Evolutionary conservation across 176 grass and related monocot species (phyloP).

Genomic region (Paspalum vaginatum): DNA sequence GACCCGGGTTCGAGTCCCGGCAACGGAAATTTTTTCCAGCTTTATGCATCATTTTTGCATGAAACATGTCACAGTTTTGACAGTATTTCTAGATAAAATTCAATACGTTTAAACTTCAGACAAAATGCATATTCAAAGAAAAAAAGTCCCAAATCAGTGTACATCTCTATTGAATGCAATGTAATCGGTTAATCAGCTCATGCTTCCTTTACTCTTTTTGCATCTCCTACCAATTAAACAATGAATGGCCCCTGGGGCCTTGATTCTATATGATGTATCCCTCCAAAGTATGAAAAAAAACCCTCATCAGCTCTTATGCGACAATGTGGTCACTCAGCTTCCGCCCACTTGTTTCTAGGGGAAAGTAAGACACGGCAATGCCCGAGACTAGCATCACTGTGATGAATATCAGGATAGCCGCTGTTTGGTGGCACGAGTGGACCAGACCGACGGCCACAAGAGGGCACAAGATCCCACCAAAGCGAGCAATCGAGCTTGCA

Average conservation of each 20-base stretch:
- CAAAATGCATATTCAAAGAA: not conserved
- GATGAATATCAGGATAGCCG: slow-evolving; percentile 69
- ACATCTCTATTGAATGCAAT: slow-evolving; percentile 28
- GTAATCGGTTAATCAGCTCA: not conserved
- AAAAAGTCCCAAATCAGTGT: not conserved
- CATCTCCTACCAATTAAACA: slow-evolving; percentile 23
- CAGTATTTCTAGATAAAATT: not conserved
- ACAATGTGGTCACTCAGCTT: slow-evolving; percentile 71
- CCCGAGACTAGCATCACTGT: slow-evolving; percentile 68
- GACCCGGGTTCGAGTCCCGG: slow-evolving; percentile 59
- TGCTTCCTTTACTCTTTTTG: not conserved
- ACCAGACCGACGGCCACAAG: slow-evolving; percentile 82
- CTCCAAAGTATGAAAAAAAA: not conserved
- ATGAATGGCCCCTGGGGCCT: not conserved
- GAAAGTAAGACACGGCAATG: slow-evolving; percentile 65
- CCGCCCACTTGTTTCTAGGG: slow-evolving; percentile 76
- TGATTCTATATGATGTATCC: slow-evolving; percentile 31
- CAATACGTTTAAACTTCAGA: not conserved
- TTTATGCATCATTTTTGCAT: not conserved
- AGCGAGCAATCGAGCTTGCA: slow-evolving; percentile 73
- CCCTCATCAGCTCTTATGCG: slow-evolving; percentile 23
- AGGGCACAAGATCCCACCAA: slow-evolving; percentile 82
- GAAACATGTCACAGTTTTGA: not conserved
- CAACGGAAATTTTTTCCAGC: slow-evolving; percentile 29
- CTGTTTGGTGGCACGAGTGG: slow-evolving; percentile 71